Evolutionary conservation across 345 rosid genomes (phyloP).

Genomic region (Salix viminalis): DNA sequence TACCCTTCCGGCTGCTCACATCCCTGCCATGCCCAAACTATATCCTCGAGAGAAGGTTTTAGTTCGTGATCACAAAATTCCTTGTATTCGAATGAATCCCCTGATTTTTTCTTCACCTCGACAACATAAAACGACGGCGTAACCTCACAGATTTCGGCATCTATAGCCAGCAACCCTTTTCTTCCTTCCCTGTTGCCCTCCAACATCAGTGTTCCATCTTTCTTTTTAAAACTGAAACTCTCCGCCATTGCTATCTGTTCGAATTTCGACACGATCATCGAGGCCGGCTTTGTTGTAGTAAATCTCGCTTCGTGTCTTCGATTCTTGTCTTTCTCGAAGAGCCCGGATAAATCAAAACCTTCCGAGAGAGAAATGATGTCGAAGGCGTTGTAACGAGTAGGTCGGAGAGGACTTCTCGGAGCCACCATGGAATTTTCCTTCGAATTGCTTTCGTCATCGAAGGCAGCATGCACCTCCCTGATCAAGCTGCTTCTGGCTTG

Average conservation of each 20-base stretch:
- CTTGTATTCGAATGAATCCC: constrained; percentile 76
- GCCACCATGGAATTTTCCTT: not conserved
- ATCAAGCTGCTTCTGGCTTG: constrained; percentile 20
- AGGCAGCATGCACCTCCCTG: constrained; percentile 44
- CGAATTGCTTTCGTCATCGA: constrained; percentile 13
- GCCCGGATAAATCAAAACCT: constrained; percentile 72
- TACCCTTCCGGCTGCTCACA: constrained; percentile 20
- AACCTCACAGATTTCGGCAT: constrained; percentile 75
- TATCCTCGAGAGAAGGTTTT: constrained; percentile 75
- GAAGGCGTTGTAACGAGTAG: constrained; percentile 63
- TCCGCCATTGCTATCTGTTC: constrained; percentile 61
- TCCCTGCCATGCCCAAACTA: constrained; percentile 89
- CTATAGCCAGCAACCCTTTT: constrained; percentile 69
- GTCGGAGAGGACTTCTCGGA: constrained; percentile 21
- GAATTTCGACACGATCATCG: constrained; percentile 62
- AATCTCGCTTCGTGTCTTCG: constrained; percentile 41
- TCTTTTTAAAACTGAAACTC: constrained; percentile 44
- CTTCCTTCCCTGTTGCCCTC: constrained; percentile 65
- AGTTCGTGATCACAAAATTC: constrained; percentile 56
- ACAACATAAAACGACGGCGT: constrained; percentile 66
- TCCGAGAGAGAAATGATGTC: constrained; percentile 73
- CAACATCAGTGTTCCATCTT: constrained; percentile 56
- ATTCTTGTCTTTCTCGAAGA: constrained; percentile 50
- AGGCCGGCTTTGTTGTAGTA: constrained; percentile 51
- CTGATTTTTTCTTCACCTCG: constrained; percentile 64